Percentiles rank a stretch among this genome's conserved stretches.
These are phyloP conservation scores for Trichoderma afroharzianum DNA, from an alignment of 2,329 filamentous ascomycete genomes.

Conservation along the genomic window DNA sequence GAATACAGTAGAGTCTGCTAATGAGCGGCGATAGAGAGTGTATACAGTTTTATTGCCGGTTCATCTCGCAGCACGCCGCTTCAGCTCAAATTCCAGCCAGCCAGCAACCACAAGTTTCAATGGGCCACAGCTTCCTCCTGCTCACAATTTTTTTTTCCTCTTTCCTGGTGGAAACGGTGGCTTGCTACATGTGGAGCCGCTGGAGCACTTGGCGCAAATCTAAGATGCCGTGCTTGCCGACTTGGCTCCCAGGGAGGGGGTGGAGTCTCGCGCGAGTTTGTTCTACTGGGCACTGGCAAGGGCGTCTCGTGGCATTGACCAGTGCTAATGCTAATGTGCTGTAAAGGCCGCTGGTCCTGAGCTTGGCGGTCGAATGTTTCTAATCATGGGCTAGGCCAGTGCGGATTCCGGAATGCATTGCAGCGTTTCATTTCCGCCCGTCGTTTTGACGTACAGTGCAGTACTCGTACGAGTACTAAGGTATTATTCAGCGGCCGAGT, in stretches of 20 bases:
- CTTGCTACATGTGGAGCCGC: constrained; percentile 10
- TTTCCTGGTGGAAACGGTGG: constrained; percentile 7
- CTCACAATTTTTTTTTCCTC: not conserved
- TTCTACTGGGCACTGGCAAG: not conserved
- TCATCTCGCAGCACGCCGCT: not conserved
- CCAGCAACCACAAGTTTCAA: not conserved
- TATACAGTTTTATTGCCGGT: too few species aligned
- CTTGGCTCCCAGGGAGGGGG: constrained; percentile 16
- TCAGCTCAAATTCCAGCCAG: not conserved
- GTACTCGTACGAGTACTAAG: too few species aligned
- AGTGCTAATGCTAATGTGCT: not conserved
- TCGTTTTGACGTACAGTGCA: not conserved
- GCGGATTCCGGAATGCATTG: not conserved
- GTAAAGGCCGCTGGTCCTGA: not conserved
- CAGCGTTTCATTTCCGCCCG: not conserved
- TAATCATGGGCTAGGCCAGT: not conserved
- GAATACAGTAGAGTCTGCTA: too few species aligned
- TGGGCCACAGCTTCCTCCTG: not conserved
- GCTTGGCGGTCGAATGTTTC: not conserved
- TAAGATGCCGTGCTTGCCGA: constrained; percentile 19
- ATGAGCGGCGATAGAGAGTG: too few species aligned
- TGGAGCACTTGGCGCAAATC: constrained; percentile 13
- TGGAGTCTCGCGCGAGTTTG: not conserved
- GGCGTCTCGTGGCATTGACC: constrained; percentile 12
- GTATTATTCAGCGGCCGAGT: not conserved